Base-by-base conservation (phyloP, 257 asterid species). In the Primulina huaijiensis region DNA sequence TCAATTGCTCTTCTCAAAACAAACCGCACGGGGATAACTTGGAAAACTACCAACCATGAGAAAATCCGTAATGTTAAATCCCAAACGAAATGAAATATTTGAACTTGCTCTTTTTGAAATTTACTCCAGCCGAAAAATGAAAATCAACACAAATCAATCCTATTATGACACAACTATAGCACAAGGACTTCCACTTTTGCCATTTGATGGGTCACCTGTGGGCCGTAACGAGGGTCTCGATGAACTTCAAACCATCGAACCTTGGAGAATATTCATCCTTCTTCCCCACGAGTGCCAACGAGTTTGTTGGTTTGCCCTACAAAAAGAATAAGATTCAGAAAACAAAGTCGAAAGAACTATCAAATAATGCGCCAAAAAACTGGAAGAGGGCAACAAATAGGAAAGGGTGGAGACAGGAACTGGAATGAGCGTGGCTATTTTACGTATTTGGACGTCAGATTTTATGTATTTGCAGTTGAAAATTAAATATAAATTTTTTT, bases 191-290 rank as follows among this genome's bases (percentile, higher is more conserved):
- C 16, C 21, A 6, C 21, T 16, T 43, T 11, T 27, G 30, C 7
- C 6, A 30, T 57, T 56, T 38, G 31, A 25, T 19, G 9, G 21
- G 8, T 86, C 88, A 86, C 78, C 89, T 77, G 72, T 86, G 92
- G 5, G 88, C 88, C 17, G 90, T 84, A 27, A 84, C 75, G 40
- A 87, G 58, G 25, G 89, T 87, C 83, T 87, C 89, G 29, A 86
- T 86, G 82, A 86, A 86, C 78, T 84, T 78, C 77, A 86, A 53
- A 6, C 89, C 92, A 50, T 86, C 92, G 37, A 84, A 84, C 67
- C 72, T 80, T 5, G 92, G 92, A 31, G 81, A 77, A 71, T 72
- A 77, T 19, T 81, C 78, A 16, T 77, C 82, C 77, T 72, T 72
- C 23, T 62, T 72, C 35, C 46, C 33, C 21, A 69, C 31, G 34